Evolutionary conservation across 441 rosid genomes (phyloP).

Genomic region (Jatropha podagrica): DNA sequence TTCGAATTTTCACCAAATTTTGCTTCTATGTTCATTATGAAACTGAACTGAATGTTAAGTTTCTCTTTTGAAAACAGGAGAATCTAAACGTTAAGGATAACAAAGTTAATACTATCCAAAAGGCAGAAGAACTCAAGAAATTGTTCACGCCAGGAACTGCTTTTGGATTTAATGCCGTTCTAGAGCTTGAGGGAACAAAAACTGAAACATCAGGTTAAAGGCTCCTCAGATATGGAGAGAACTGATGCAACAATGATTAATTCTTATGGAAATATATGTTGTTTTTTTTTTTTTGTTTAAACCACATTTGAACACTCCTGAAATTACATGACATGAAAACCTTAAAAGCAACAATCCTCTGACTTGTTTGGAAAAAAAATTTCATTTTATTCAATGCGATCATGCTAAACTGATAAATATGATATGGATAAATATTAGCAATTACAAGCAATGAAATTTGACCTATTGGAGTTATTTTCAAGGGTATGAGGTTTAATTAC

Average conservation of each 20-base stretch:
- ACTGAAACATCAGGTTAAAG: conserved; percentile 18
- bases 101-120: conserved; percentile 50
- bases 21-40: neutral
- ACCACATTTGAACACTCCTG: neutral
- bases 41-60: neutral
- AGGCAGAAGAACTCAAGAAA: conserved; percentile 48
- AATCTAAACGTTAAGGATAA: conserved; percentile 53
- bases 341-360: neutral
- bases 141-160: conserved; percentile 48
- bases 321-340: neutral
- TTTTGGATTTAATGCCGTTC: conserved; percentile 48
- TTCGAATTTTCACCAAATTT: neutral
- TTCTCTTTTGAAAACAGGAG: conserved; percentile 33
- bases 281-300: neutral
- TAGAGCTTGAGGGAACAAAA: conserved; percentile 46
- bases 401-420: too few species aligned
- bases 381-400: too few species aligned
- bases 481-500: too few species aligned
- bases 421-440: too few species aligned
- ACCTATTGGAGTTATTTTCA: too few species aligned
- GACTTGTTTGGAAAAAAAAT: neutral
- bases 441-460: too few species aligned
- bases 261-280: neutral
- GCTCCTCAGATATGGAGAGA: conserved; percentile 9
- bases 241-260: neutral